phyloP scores from a whole-genome alignment of 2,329 filamentous ascomycete species.

The Fusarium sp. region DNA sequence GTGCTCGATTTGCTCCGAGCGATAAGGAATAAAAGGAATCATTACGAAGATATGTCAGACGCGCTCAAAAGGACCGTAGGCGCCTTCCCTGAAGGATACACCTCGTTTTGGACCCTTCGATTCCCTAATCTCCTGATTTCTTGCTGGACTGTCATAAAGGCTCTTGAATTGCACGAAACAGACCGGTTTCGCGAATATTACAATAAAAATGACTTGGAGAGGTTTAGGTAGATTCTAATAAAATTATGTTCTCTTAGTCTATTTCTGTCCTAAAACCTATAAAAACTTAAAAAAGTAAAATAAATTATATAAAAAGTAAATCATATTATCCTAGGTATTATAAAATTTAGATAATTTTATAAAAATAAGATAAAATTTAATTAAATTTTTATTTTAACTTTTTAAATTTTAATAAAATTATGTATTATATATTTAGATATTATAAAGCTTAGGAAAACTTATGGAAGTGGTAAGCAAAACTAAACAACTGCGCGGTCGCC shows the following conservation, averaged over 20 bases:
- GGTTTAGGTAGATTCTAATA: too few species aligned
- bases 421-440: too few species aligned
- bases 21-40: slow-evolving; percentile 94
- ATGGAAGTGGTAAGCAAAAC: background rate
- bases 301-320: too few species aligned
- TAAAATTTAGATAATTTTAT: too few species aligned
- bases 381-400: too few species aligned
- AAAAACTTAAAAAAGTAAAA: too few species aligned
- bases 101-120: slow-evolving; percentile 83
- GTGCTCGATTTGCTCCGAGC: slow-evolving; percentile 90
- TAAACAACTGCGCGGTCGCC: background rate
- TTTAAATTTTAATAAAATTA: too few species aligned
- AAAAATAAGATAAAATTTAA: too few species aligned
- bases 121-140: slow-evolving; percentile 79
- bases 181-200: slow-evolving; percentile 82
- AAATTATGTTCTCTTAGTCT: too few species aligned
- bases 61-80: slow-evolving; percentile 78
- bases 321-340: too few species aligned
- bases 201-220: background rate
- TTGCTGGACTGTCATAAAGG: slow-evolving; percentile 84
- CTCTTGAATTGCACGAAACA: slow-evolving; percentile 72
- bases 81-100: slow-evolving; percentile 81
- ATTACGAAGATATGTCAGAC: slow-evolving; percentile 96
- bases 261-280: too few species aligned
- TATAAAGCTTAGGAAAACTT: too few species aligned